Evolutionary conservation across 2,329 filamentous ascomycete species (phyloP).

Genomic region (Aspergillus pseudotamarii): DNA sequence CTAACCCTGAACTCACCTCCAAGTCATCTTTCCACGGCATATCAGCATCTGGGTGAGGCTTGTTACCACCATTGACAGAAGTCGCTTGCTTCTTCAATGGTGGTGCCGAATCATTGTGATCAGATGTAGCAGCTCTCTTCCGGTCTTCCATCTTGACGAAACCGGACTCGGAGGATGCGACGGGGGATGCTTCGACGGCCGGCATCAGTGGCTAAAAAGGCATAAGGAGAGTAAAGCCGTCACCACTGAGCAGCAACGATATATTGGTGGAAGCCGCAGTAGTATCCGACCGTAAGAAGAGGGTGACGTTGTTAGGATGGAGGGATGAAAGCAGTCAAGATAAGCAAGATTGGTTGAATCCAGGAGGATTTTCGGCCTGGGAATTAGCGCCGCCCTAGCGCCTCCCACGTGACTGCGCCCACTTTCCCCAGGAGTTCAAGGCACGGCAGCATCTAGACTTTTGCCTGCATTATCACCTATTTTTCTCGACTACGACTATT

Average conservation of each 20-base stretch:
- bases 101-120: slow-evolving; percentile 79
- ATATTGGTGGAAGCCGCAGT: slow-evolving; percentile 31
- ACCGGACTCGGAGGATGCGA: slow-evolving; percentile 75
- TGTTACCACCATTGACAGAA: slow-evolving; percentile 71
- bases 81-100: slow-evolving; percentile 87
- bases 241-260: slow-evolving; percentile 40
- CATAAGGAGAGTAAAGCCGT: slow-evolving; percentile 35
- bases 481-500: not conserved
- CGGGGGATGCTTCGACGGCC: slow-evolving; percentile 74
- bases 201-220: slow-evolving; percentile 74
- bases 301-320: slow-evolving; percentile 13
- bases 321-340: slow-evolving; percentile 32
- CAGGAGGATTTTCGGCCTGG: slow-evolving; percentile 48
- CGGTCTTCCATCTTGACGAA: slow-evolving; percentile 98
- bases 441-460: slow-evolving; percentile 25
- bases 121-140: slow-evolving; percentile 86
- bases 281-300: slow-evolving; percentile 25
- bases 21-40: slow-evolving; percentile 72
- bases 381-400: slow-evolving; percentile 37
- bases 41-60: slow-evolving; percentile 66
- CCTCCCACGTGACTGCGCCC: slow-evolving; percentile 41
- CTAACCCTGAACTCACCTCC: slow-evolving; percentile 61
- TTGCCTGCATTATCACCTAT: slow-evolving; percentile 12
- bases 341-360: slow-evolving; percentile 32
- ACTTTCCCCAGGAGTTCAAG: slow-evolving; percentile 33